Evolutionary conservation across 164 flowering plant genomes (phyloP).

Genomic region (Akebia trifoliata): DNA sequence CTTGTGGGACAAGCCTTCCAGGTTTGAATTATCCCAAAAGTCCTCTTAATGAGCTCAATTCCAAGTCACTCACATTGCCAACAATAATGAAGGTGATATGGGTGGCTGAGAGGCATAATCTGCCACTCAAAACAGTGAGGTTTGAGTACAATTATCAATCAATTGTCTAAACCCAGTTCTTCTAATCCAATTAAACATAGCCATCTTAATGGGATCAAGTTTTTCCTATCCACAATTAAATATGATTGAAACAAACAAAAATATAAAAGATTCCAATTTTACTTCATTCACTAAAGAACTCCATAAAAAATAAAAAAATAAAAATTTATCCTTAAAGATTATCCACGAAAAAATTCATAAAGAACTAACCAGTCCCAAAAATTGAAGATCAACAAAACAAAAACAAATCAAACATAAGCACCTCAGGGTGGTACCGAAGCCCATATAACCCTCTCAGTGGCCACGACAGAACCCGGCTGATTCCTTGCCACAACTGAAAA

Average conservation of each 20-base stretch:
- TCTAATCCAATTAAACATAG: background rate
- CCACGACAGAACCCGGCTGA: constrained; percentile 69
- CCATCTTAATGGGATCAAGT: background rate
- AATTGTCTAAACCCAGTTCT: background rate
- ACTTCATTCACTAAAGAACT: background rate
- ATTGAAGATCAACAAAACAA: background rate
- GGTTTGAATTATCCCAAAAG: too few relatives aligned
- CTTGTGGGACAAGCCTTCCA: too few relatives aligned
- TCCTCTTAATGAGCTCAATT: too few relatives aligned
- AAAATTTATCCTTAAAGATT: background rate
- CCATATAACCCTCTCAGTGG: constrained; percentile 83
- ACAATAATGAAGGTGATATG: too few relatives aligned
- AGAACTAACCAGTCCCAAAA: background rate
- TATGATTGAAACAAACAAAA: background rate
- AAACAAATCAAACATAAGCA: constrained; percentile 21
- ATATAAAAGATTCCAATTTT: background rate
- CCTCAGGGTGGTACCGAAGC: constrained; percentile 96
- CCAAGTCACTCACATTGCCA: too few relatives aligned
- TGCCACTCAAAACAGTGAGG: too few relatives aligned
- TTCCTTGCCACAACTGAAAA: constrained; percentile 74
- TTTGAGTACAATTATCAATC: too few relatives aligned
- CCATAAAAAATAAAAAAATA: background rate
- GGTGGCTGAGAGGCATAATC: too few relatives aligned
- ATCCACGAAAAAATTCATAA: background rate
- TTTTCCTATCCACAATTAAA: background rate